These are phyloP conservation scores for Sporisorium reilianum DNA, from an alignment of 1,284 basidiomycete species.

Conservation along the genomic window DNA sequence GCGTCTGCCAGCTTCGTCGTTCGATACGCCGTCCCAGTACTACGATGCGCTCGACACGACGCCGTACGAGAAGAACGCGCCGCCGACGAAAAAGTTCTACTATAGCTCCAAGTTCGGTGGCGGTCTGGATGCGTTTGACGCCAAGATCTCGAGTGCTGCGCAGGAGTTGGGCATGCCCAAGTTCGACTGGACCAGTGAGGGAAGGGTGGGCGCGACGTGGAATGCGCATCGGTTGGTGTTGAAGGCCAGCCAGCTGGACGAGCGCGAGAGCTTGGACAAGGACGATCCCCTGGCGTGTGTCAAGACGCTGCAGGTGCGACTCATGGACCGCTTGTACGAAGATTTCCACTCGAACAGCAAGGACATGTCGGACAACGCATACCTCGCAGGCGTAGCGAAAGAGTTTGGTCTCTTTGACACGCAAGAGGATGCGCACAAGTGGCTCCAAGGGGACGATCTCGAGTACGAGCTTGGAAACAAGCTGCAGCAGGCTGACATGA, in stretches of 20 bases:
- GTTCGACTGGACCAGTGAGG: slow-evolving; percentile 49
- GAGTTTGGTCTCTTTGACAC: slow-evolving; percentile 37
- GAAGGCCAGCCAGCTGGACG: slow-evolving; percentile 44
- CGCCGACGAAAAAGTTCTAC: slow-evolving; percentile 53
- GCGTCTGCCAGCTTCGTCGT: slow-evolving; percentile 37
- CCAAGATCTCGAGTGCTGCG: slow-evolving; percentile 44
- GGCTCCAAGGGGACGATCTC: slow-evolving; percentile 52
- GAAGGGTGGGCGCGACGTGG: slow-evolving; percentile 55
- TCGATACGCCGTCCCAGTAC: slow-evolving; percentile 36
- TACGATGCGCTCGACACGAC: slow-evolving; percentile 53
- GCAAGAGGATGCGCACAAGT: slow-evolving; percentile 31
- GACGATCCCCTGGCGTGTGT: slow-evolving; percentile 19
- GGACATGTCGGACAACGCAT: slow-evolving; percentile 46
- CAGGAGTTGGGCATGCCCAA: slow-evolving; percentile 32
- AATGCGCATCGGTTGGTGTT: slow-evolving; percentile 47
- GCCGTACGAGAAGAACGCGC: slow-evolving; percentile 36
- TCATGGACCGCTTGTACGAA: slow-evolving; percentile 44
- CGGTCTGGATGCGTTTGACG: slow-evolving; percentile 51
- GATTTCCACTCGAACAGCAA: slow-evolving; percentile 37
- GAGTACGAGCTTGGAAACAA: slow-evolving; percentile 51
- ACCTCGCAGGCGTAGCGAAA: slow-evolving; percentile 30
- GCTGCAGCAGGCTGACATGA: slow-evolving; percentile 53
- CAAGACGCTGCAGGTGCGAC: slow-evolving; percentile 30
- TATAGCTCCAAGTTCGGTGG: slow-evolving; percentile 48
- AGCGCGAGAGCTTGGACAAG: slow-evolving; percentile 9